Base-by-base conservation (phyloP, 305 asterid species). In the Fraxinus paxiana region DNA sequence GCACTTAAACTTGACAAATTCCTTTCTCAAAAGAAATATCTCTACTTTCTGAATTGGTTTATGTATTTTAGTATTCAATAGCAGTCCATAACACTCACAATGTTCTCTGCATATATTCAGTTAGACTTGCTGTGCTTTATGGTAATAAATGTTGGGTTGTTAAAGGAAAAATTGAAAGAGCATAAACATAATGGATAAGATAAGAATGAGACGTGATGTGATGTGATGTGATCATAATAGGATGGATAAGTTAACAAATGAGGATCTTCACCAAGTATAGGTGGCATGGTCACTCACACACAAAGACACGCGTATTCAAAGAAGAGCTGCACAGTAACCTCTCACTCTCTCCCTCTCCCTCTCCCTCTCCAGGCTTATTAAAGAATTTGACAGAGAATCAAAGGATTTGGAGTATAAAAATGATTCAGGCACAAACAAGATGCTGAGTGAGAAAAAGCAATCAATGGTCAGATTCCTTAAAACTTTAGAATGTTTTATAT, bases 361-460 rank as follows among this genome's bases (percentile, higher is more conserved):
- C 75, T 78, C 9, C 28, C 79, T 74, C 26, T 84, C 82, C 90
- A 95, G 99, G 94, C 97, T 93, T 80, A 89, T 95, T 83, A 93
- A 93, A 90, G 99, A 93, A 59, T 95, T 91, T 84, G 98, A 92
- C 83, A 88, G 94, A 83, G 99, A 92, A 87, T 22, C 89, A 73
- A 95, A 93, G 87, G 94, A 91, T 56, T 78, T 83, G 69, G 98
- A 92, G 80, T 91, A 88, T 87, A 90, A 91, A 88, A 89, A 87
- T 87, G 97, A 89, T 81, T 86, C 96, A 56, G 93, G 88, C 80
- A 90, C 92, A 33, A 88, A 65, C 89, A 91, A 91, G 91, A 86
- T 92, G 88, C 89, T 95, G 87, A 90, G 41, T 84, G 99, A 93
- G 84, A 92, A 89, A 90, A 95, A 92, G 78, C 99, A 95, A 83